Evolutionary conservation across 2,329 filamentous ascomycete species (phyloP).

Genomic region (Verticillium nonalfalfae): DNA sequence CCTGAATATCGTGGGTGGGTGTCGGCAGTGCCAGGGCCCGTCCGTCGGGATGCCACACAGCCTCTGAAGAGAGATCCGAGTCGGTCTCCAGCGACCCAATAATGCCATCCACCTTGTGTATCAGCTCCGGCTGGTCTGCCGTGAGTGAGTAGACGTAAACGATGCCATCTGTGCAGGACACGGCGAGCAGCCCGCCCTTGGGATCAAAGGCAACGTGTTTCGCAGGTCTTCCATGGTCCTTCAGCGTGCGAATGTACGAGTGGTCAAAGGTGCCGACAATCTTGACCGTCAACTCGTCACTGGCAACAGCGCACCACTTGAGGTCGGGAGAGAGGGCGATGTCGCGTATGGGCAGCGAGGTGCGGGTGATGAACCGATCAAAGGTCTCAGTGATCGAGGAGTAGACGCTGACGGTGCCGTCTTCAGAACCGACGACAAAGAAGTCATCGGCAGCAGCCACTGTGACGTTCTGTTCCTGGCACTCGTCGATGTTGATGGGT

Average conservation of each 20-base stretch:
- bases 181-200: constrained; percentile 65
- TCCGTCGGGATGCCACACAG: constrained; percentile 91
- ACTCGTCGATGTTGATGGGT: constrained; percentile 86
- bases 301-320: constrained; percentile 90
- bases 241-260: constrained; percentile 66
- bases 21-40: constrained; percentile 84
- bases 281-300: constrained; percentile 89
- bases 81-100: constrained; percentile 75
- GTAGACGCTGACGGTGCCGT: constrained; percentile 93
- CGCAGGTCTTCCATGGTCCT: constrained; percentile 79
- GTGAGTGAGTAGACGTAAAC: constrained; percentile 85
- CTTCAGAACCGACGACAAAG: constrained; percentile 86
- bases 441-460: constrained; percentile 70
- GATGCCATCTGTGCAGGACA: constrained; percentile 83
- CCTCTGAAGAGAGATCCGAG: constrained; percentile 65
- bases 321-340: constrained; percentile 75
- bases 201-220: constrained; percentile 89
- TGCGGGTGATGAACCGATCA: constrained; percentile 76
- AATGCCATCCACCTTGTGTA: constrained; percentile 79
- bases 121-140: constrained; percentile 70
- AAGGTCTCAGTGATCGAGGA: constrained; percentile 68
- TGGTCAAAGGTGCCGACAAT: constrained; percentile 79
- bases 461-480: constrained; percentile 76
- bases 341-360: constrained; percentile 80
- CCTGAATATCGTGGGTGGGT: constrained; percentile 72